Evolutionary conservation across 2,329 filamentous ascomycete genomes (phyloP), one percentile per base, ranked within the genome.

Genomic region (Xylaria sp.): DNA sequence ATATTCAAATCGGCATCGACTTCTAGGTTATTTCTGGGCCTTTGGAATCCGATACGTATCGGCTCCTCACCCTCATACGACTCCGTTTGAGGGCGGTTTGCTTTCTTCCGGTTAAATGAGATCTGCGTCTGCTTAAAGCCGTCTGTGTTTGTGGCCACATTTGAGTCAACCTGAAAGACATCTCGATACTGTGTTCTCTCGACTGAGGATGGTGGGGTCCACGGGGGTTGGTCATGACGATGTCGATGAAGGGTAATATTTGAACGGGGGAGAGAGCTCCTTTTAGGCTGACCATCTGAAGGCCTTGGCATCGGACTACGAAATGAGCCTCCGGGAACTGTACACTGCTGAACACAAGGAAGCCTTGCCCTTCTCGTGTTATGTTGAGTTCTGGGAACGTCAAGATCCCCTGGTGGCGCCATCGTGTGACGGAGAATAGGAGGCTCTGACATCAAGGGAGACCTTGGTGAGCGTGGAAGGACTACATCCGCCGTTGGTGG

Each of bases 201-300:
- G 6, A 61, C n/a, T 7, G 69, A 69, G 8, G 70, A 71, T 50
- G 71, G 71, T 16, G 71, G 70, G 5, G 68, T 69, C 71, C 70
- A 72, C 11, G 70, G 69, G 18, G 52, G 59, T 18, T 67, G 57
- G 2, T 58, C 56, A 34, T 53, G 66, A 47, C 51, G 66, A 37
- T 35, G 64, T 39, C 46, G 66, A 47, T 37, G 61, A 39, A 44
- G 59, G 5, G 54, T 56, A 4, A 51, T 35, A 48, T 52, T 46
- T 18, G 61, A 51, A 50, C 48, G 55, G 42, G 57, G 23, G 13
- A 49, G 30, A 44, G 51, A 39, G 23, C 13, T n/a, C 58, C 46
- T 46, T 52, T 56, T 58, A 11, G 30, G 30, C 44, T 46, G 10
- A 10, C 48, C 54, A n/a, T 52, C 49, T n/a, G 30, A 52, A 16